Evolutionary conservation across 371 early-diverging fungal genomes (phyloP).

Genomic region (Apophysomyces variabilis): DNA sequence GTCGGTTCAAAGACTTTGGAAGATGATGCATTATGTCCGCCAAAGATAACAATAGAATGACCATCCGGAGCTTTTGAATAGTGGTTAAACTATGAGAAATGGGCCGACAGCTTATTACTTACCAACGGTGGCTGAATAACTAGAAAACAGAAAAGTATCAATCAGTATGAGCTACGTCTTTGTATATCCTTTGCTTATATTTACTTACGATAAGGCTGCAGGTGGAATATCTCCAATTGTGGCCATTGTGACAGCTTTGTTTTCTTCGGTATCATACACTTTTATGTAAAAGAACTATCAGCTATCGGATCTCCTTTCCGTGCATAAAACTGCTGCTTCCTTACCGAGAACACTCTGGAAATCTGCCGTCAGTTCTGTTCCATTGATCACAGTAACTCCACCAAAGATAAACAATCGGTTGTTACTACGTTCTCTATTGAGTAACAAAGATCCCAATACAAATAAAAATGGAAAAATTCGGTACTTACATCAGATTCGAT

Average conservation of each 20-base stretch:
- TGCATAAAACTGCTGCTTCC: neutral
- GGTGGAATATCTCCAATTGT: conserved; percentile 46
- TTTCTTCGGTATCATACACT: conserved; percentile 41
- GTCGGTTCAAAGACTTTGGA: conserved; percentile 12
- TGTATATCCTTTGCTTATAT: neutral
- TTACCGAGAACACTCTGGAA: conserved; percentile 48
- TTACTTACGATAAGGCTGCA: conserved; percentile 25
- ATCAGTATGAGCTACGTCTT: too few species aligned
- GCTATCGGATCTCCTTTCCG: too few species aligned
- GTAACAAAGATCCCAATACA: neutral
- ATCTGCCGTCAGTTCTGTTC: conserved; percentile 30
- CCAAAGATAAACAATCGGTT: conserved; percentile 48
- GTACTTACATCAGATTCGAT: conserved; percentile 36
- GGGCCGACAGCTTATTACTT: neutral
- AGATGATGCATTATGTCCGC: conserved; percentile 22
- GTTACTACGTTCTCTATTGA: conserved; percentile 18
- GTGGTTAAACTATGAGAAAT: too few species aligned
- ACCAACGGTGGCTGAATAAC: conserved; percentile 42
- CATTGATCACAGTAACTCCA: conserved; percentile 29
- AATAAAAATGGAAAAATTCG: neutral
- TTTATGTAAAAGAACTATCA: neutral
- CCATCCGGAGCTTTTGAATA: conserved; percentile 26
- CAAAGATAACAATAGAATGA: conserved; percentile 31
- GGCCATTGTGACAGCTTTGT: conserved; percentile 41
- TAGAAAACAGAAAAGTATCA: neutral